These are phyloP conservation scores for Aspergillus fijiensis DNA, from an alignment of 2,329 filamentous ascomycete species.

Conservation along the genomic window DNA sequence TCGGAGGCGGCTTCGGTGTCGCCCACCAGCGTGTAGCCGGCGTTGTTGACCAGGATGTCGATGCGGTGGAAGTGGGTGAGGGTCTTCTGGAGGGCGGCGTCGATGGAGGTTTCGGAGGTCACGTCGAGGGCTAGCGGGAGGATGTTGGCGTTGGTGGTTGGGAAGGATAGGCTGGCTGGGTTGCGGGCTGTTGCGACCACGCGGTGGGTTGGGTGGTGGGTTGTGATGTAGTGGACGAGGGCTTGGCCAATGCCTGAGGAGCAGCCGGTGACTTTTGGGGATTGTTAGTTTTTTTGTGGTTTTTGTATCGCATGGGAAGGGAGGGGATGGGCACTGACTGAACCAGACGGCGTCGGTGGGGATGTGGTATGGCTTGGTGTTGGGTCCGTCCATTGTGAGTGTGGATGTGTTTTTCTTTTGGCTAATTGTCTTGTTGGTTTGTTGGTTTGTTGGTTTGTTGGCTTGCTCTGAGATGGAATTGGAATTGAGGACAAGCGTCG, in stretches of 20 bases:
- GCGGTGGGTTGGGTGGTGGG: slow-evolving; percentile 40
- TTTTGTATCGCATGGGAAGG: slow-evolving; percentile 13
- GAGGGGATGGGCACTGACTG: slow-evolving; percentile 27
- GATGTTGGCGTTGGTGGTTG: slow-evolving; percentile 41
- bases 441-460: no score
- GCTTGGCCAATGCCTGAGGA: slow-evolving; percentile 51
- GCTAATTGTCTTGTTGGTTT: not conserved
- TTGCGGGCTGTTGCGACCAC: slow-evolving; percentile 54
- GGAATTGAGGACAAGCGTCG: not conserved
- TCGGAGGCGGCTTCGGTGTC: slow-evolving; percentile 21
- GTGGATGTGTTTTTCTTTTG: not conserved
- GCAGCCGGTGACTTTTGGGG: slow-evolving; percentile 48
- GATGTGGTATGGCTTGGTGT: slow-evolving; percentile 3
- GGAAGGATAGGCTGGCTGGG: slow-evolving; percentile 39
- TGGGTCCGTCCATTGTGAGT: not conserved
- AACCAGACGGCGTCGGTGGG: slow-evolving; percentile 37
- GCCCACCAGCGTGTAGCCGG: slow-evolving; percentile 22
- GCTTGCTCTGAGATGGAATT: not conserved
- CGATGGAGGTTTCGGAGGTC: slow-evolving; percentile 41
- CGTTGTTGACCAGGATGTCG: slow-evolving; percentile 25
- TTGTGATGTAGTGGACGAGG: slow-evolving; percentile 36
- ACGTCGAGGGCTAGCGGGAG: slow-evolving; percentile 53
- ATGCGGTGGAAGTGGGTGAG: slow-evolving; percentile 33
- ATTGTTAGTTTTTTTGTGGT: not conserved
- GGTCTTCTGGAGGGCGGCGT: slow-evolving; percentile 35